A percentile compares a stretch with the other conserved stretches of the same genome.
phyloP scores from a whole-genome alignment of 495 filamentous ascomycete species.

The Aspergillus leporis region DNA sequence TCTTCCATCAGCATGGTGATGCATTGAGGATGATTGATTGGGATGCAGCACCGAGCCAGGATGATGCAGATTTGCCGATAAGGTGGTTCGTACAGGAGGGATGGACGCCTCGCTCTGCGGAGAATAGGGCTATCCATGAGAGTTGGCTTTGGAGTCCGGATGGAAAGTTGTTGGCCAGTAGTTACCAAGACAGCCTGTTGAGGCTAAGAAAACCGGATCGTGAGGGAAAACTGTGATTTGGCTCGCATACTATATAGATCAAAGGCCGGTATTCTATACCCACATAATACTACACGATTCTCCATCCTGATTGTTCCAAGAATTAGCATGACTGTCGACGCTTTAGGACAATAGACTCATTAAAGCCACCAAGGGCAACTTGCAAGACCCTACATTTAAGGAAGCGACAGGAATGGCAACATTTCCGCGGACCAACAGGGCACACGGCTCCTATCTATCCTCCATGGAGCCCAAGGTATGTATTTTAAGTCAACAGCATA shows the following conservation, averaged over 20 bases:
- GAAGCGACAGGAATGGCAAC: too few relatives aligned
- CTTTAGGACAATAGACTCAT: too few relatives aligned
- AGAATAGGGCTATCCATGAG: constrained; percentile 60
- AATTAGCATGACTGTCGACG: too few relatives aligned
- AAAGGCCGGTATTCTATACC: neutral
- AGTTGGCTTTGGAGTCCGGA: constrained; percentile 64
- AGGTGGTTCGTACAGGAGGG: constrained; percentile 73
- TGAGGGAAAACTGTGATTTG: constrained; percentile 28
- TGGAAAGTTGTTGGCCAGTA: constrained; percentile 61
- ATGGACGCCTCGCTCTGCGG: constrained; percentile 54
- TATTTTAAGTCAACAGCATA: too few relatives aligned
- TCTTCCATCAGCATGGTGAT: constrained; percentile 53
- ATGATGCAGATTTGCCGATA: constrained; percentile 30
- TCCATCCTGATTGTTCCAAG: neutral
- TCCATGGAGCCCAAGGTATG: too few relatives aligned
- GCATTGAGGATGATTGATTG: constrained; percentile 44
- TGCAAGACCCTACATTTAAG: too few relatives aligned
- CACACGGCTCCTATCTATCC: too few relatives aligned
- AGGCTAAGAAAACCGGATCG: constrained; percentile 23
- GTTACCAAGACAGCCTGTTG: constrained; percentile 63
- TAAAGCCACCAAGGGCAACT: too few relatives aligned
- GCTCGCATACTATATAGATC: neutral
- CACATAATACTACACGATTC: neutral
- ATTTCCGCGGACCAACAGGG: too few relatives aligned
- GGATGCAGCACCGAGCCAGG: constrained; percentile 14